A percentile compares a stretch with the other conserved stretches of the same genome.
These are phyloP conservation scores for Fusarium sp. DNA, from an alignment of 2,329 filamentous ascomycete species.

Conservation along the genomic window DNA sequence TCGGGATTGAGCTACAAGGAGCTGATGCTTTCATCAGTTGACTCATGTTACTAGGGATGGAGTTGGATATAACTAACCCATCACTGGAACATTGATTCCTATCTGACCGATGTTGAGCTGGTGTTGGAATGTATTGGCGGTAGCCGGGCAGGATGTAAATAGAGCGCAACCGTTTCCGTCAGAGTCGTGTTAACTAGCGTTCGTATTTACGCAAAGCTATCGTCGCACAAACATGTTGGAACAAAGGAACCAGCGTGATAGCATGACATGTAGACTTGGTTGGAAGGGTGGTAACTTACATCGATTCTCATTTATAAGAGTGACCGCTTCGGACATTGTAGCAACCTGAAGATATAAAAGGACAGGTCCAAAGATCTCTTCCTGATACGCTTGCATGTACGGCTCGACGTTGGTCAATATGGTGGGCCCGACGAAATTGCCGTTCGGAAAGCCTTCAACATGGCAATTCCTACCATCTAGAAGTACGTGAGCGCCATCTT, in stretches of 20 bases:
- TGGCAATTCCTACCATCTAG: conserved; percentile 44
- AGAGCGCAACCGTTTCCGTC: conserved; percentile 48
- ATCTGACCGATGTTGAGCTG: conserved; percentile 47
- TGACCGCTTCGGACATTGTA: conserved; percentile 47
- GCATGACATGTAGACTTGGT: no score
- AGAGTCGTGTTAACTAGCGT: conserved; percentile 15
- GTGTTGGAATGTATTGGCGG: conserved; percentile 40
- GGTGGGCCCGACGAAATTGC: conserved; percentile 42
- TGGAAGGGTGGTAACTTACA: no score
- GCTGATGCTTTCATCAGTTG: conserved; percentile 3
- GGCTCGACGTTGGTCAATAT: conserved; percentile 22
- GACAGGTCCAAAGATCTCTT: conserved; percentile 52
- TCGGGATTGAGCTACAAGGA: conserved; percentile 35
- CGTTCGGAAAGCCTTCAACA: conserved; percentile 44
- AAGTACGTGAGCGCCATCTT: conserved; percentile 43
- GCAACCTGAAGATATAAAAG: conserved; percentile 43
- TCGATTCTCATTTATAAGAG: conserved; percentile 50
- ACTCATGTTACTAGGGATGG: background rate
- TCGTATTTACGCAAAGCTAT: no score
- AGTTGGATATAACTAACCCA: conserved; percentile 17
- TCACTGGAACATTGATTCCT: conserved; percentile 48
- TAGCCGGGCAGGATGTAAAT: conserved; percentile 38
- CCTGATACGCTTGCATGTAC: conserved; percentile 43
- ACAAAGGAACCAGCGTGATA: no score
- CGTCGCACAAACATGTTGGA: no score